phyloP scores from a whole-genome alignment of 768 basidiomycete genomes.

The Hericium rajendrae region DNA sequence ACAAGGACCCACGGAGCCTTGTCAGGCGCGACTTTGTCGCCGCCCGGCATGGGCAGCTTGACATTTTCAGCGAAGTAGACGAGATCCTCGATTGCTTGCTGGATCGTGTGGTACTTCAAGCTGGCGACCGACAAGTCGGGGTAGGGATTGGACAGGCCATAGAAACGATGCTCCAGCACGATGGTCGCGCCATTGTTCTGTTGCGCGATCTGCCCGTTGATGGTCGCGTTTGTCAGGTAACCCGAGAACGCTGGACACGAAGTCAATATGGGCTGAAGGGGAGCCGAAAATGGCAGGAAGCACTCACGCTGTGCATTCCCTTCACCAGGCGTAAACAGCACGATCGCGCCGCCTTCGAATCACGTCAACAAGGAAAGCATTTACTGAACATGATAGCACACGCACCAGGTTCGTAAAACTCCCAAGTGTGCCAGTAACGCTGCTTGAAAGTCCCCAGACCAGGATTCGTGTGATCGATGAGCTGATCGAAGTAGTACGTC shows the following conservation, averaged over 20 bases:
- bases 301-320: slow-evolving; percentile 29
- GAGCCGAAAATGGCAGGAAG: neutral
- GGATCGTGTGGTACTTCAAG: slow-evolving; percentile 51
- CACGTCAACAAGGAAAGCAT: neutral
- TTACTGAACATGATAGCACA: neutral
- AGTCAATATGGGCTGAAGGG: neutral
- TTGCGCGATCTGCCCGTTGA: slow-evolving; percentile 58
- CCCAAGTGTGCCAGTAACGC: slow-evolving; percentile 62
- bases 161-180: slow-evolving; percentile 67
- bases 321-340: slow-evolving; percentile 63
- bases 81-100: slow-evolving; percentile 67
- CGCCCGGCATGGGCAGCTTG: slow-evolving; percentile 56
- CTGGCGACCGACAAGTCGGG: slow-evolving; percentile 49
- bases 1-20: slow-evolving; percentile 33
- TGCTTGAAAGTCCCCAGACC: slow-evolving; percentile 66
- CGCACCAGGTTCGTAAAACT: slow-evolving; percentile 44
- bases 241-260: neutral
- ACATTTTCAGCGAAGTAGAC: slow-evolving; percentile 63
- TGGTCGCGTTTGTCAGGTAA: slow-evolving; percentile 55
- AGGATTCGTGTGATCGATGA: slow-evolving; percentile 46
- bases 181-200: slow-evolving; percentile 57
- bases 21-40: slow-evolving; percentile 49
- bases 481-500: slow-evolving; percentile 45
- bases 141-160: slow-evolving; percentile 64
- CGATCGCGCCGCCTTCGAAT: slow-evolving; percentile 40